Evolutionary conservation across 1,284 basidiomycete genomes (phyloP), one percentile per base, ranked within the genome.

Genomic region (Chiua sp.): DNA sequence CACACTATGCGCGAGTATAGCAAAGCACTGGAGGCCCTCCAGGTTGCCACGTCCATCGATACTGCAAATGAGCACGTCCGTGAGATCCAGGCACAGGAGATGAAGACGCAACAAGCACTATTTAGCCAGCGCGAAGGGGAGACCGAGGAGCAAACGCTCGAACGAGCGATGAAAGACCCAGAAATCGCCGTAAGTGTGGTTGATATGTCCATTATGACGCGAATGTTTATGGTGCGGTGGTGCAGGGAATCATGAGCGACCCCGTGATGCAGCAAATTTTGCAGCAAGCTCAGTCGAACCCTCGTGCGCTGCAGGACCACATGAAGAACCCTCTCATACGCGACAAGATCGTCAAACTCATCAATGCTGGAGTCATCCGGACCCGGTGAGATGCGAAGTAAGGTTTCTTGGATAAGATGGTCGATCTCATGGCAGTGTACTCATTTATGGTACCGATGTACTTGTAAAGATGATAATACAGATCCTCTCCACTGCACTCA

Each of bases 81-180:
- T 50, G 96, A 98, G 80, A 93, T 98, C 63, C 82, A 87, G 64
- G 83, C 86, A 55, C 90, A 91, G 72, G 86, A 94, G 73, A 73
- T 83, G 62, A 97, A 96, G 80, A 83, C 88, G 68, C 90, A 96
- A 72, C 84, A 87, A 73, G 95, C 93, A 48, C 77, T 97, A 57
- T 92, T 89, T 74, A 81, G 81, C 51, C 88, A 98, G 75, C 87
- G 96, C n/a, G 84, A 88, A 23, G 87, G 82, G 52, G 98, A 99
- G 80, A 89, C 88, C 18, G 95, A 98, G 70, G 94, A 99, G 75
- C 86, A 99, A 81, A 94, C 96, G 22, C 81, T 98, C 62, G 85
- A 92, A 71, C 84, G 97, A 37, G 98, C 97, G 13, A 98, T 98
- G 96, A 85, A 94, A 57, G 97, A 99, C 80, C 98, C 98, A 10